These are phyloP conservation scores for Aurantiochytrium sp. DNA, from an alignment of 108 stramenopile genomes.

Conservation along the genomic window DNA sequence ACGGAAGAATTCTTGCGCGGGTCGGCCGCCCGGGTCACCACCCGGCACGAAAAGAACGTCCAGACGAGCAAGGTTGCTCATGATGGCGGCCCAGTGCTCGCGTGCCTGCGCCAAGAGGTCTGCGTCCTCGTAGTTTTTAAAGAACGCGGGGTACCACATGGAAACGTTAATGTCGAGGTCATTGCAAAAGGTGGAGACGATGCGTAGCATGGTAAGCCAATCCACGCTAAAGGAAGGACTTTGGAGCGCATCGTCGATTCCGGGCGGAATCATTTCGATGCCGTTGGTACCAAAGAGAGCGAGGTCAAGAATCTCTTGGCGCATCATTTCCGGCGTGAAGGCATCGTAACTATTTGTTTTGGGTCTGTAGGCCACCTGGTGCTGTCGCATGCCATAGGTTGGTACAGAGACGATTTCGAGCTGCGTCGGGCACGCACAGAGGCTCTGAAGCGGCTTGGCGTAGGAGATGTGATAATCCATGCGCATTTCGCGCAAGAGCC, in stretches of 20 bases:
- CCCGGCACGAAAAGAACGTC: background rate
- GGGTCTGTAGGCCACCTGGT: background rate
- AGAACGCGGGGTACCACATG: conserved; percentile 18
- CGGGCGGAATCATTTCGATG: conserved; percentile 2
- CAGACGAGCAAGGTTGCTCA: background rate
- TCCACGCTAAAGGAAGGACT: background rate
- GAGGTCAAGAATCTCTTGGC: background rate
- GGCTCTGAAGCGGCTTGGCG: background rate
- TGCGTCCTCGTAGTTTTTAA: background rate
- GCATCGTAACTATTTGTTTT: conserved; percentile 6
- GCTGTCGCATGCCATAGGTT: background rate
- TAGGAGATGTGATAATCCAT: conserved; percentile 12
- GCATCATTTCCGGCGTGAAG: conserved; percentile 1
- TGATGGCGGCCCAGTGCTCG: background rate
- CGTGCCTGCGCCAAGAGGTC: background rate
- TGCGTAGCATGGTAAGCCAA: background rate
- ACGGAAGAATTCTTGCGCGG: background rate
- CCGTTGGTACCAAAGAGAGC: conserved; percentile 11
- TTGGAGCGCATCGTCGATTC: background rate
- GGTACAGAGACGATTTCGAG: background rate
- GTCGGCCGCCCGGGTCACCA: conserved; percentile 1
- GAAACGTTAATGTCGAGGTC: background rate
- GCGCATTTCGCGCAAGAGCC: background rate
- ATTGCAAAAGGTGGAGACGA: background rate
- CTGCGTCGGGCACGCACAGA: background rate